These are phyloP conservation scores for Chaetomiaceae sp. DNA, from an alignment of 2,329 filamentous ascomycete genomes.

Conservation along the genomic window DNA sequence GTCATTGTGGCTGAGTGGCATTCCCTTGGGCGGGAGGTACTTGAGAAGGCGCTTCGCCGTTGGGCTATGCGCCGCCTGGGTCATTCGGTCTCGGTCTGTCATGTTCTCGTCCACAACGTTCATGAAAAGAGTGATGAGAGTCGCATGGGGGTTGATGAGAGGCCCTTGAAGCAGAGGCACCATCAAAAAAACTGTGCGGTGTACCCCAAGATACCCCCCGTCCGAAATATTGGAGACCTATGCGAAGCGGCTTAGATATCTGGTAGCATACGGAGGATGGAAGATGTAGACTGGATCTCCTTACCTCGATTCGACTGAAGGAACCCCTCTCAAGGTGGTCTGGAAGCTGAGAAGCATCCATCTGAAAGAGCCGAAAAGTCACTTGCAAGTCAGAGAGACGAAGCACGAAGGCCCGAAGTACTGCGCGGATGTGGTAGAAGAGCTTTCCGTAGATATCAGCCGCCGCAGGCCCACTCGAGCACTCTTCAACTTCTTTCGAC, in stretches of 20 bases:
- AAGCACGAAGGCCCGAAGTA: not conserved
- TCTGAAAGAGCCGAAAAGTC: not conserved
- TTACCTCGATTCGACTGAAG: slow-evolving; percentile 1
- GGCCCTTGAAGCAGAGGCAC: not conserved
- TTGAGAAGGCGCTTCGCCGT: not conserved
- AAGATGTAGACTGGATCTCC: too few relatives aligned
- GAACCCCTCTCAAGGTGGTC: not conserved
- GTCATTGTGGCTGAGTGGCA: not conserved
- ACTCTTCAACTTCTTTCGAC: not conserved
- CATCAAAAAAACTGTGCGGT: not conserved
- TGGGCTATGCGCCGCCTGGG: not conserved
- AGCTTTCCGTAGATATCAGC: slow-evolving; percentile 5
- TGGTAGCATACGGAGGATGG: too few relatives aligned
- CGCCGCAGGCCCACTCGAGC: not conserved
- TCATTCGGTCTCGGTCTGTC: not conserved
- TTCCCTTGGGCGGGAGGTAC: not conserved
- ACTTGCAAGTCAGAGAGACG: not conserved
- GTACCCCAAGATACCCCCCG: not conserved
- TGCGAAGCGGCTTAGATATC: not conserved
- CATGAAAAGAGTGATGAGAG: slow-evolving; percentile 37
- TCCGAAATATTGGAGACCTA: slow-evolving; percentile 6
- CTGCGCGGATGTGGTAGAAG: not conserved
- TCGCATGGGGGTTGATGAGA: slow-evolving; percentile 32
- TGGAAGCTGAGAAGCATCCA: not conserved
- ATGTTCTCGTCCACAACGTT: slow-evolving; percentile 29